Evolutionary conservation across 192 early-diverging fungal genomes (phyloP), one percentile per base, ranked within the genome.

Genomic region (Jimgerdemannia lactiflua): DNA sequence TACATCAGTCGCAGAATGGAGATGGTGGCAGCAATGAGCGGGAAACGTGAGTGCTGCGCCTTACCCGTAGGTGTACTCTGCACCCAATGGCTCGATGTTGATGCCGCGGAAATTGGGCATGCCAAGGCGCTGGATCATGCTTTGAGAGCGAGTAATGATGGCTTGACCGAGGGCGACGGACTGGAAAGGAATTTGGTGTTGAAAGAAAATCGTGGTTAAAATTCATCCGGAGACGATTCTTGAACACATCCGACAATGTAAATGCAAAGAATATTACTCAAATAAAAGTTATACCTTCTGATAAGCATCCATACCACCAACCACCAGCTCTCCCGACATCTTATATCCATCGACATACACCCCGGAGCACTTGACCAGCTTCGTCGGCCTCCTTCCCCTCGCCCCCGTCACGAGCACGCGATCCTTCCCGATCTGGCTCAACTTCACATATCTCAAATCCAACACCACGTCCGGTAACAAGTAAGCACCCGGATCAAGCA

Each of bases 391-490:
- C n/a, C 84, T 68, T 6, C 90, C 90, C 41, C 85, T 87, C 14
- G 89, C 89, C 6, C 90, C 90, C 18, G 78, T 82, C 6, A 92
- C 90, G 19, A 81, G 64, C 19, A 92, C 90, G 29, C 88, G 87
- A 68, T 90, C 79, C 42, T 77, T 75, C 2, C 80, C 88, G 20
- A 91, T 65, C 76, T 92, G 85, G n/a, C 68, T 72, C 4, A 92
- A 42, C 59, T 82, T 78, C 59, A 92, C 89, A 42, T 86, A 74
- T 17, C 87, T 82, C 69, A 92, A 75, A 80, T 92, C 90, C 44
- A 90, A 66, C 63, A 89, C 84, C 17, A 92, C 90, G 74, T 92
- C 90, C 7, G 90, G 90, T 10, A 92, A 79, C 39, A 90, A 76
- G 74, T 92, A 92, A 0, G 83, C 73, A n/a, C 87, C 85, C 44